Conservation (phyloP, 495 filamentous ascomycete species). For the Ramalina intermedia region DNA sequence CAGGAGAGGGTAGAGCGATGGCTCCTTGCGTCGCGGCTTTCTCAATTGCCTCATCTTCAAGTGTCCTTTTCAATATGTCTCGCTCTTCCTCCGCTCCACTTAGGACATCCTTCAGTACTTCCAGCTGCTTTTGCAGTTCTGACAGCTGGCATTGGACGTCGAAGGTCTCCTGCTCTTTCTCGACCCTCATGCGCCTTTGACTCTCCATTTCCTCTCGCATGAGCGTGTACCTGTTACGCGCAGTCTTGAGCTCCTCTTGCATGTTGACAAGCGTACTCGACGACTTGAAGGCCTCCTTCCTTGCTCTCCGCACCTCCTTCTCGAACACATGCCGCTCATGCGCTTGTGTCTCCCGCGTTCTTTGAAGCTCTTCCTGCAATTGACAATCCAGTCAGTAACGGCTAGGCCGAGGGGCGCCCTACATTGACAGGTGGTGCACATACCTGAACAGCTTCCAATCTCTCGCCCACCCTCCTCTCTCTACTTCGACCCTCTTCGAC, state of each 20-base stretch:
- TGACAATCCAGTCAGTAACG: not conserved
- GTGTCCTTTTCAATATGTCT: conserved; percentile 45
- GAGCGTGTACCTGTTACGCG: conserved; percentile 37
- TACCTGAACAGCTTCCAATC: conserved; percentile 64
- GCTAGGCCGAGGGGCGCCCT: not conserved
- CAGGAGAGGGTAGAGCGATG: conserved; percentile 37
- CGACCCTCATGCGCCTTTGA: conserved; percentile 29
- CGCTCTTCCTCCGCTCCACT: conserved; percentile 55
- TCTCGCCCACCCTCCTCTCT: conserved; percentile 60
- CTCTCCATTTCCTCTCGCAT: conserved; percentile 38
- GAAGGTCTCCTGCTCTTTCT: conserved; percentile 57
- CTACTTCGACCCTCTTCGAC: conserved; percentile 57
- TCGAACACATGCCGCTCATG: conserved; percentile 64
- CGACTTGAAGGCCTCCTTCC: conserved; percentile 74
- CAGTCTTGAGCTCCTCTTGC: conserved; percentile 68
- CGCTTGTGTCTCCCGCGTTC: conserved; percentile 58
- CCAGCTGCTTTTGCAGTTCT: conserved; percentile 59
- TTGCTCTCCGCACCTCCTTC: conserved; percentile 67
- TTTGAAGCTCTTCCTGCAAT: conserved; percentile 56
- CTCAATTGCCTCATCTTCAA: conserved; percentile 44
- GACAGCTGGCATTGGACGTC: conserved; percentile 57
- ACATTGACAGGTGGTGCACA: conserved; percentile 8
- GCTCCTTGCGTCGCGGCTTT: conserved; percentile 50
- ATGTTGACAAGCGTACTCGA: conserved; percentile 61
- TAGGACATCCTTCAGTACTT: conserved; percentile 45